Percentiles rank a stretch among this genome's conserved stretches.
phyloP scores from a whole-genome alignment of 805 yeast species.

The Starmerella geochares region DNA sequence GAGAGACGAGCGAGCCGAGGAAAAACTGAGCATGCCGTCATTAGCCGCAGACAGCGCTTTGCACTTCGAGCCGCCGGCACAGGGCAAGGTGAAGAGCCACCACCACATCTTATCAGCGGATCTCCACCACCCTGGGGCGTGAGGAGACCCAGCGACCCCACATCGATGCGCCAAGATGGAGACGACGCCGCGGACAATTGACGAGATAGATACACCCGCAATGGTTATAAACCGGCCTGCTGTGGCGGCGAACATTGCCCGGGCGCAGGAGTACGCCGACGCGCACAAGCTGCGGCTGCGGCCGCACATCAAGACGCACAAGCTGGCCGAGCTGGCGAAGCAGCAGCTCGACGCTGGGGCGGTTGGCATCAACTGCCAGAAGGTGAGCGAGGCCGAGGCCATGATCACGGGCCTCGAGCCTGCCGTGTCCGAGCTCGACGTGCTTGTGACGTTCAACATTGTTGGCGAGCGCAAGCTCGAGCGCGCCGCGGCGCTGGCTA shows the following conservation, averaged over 20 bases:
- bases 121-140: not conserved
- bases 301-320: conserved; percentile 22
- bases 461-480: conserved; percentile 15
- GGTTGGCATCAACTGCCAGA: conserved; percentile 21
- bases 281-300: conserved; percentile 13
- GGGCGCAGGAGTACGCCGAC: conserved; percentile 17
- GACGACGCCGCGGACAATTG: not conserved
- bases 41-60: not conserved
- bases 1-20: no score
- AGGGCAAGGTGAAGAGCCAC: no score
- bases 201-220: conserved; percentile 19
- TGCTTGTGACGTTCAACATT: conserved; percentile 18
- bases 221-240: conserved; percentile 9
- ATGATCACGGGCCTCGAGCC: conserved; percentile 14
- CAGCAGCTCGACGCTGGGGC: conserved; percentile 19
- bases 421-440: conserved; percentile 5
- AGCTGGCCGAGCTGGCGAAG: conserved; percentile 13
- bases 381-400: conserved; percentile 18
- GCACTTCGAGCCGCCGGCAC: no score
- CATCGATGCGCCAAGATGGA: no score
- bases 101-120: not conserved
- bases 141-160: no score
- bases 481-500: conserved; percentile 9
- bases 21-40: no score
- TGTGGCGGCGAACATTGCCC: conserved; percentile 11